These are phyloP conservation scores for Kwoniella europaea DNA, from an alignment of 768 basidiomycete genomes.

Conservation along the genomic window DNA sequence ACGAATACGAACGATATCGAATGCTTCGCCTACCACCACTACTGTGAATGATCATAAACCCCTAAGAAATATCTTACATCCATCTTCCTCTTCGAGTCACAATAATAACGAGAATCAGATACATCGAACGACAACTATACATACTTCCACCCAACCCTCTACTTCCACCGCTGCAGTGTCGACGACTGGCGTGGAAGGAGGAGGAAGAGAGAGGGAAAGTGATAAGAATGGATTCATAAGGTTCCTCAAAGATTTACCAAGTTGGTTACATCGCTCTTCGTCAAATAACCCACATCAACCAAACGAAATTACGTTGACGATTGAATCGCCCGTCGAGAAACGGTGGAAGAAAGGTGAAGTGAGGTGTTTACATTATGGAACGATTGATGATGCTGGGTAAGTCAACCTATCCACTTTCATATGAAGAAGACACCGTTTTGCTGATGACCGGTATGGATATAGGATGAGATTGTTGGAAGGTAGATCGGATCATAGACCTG, in stretches of 20 bases:
- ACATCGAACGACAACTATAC: conserved; percentile 10
- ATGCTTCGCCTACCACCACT: background rate
- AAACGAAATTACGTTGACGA: background rate
- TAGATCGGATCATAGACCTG: conserved; percentile 57
- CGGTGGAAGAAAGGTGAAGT: conserved; percentile 51
- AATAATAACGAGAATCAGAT: background rate
- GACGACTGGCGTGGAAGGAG: background rate
- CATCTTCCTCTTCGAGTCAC: conserved; percentile 7
- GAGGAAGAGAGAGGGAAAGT: conserved; percentile 10
- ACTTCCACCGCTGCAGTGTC: background rate
- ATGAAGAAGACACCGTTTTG: background rate
- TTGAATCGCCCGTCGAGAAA: conserved; percentile 7
- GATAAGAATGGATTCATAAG: conserved; percentile 35
- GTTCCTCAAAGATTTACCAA: conserved; percentile 47
- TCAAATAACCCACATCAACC: background rate
- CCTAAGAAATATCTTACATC: background rate
- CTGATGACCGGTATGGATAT: conserved; percentile 12
- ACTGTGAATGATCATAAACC: background rate
- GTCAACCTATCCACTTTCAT: background rate
- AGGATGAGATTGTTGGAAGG: conserved; percentile 56
- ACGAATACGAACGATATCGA: conserved; percentile 8
- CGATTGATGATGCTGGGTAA: conserved; percentile 56
- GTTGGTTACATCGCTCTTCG: conserved; percentile 37
- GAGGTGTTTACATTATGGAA: conserved; percentile 56
- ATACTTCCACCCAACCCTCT: conserved; percentile 13